A percentile compares a stretch with the other conserved stretches of the same genome.
phyloP scores from a whole-genome alignment of 208 protist species.

The Acanthamoeba royreba region DNA sequence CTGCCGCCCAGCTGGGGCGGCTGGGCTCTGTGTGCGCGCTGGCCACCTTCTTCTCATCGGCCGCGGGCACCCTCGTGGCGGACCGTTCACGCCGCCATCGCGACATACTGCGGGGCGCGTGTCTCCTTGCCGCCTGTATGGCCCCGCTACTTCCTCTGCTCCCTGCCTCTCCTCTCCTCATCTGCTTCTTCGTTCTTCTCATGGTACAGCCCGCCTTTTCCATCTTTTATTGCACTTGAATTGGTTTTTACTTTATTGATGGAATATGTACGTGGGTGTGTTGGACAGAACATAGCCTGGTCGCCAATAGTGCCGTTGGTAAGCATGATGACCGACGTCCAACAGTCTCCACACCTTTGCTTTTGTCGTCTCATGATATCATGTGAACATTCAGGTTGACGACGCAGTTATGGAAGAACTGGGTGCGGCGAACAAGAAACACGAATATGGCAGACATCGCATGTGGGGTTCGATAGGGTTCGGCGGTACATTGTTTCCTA shows the following conservation, averaged over 20 bases:
- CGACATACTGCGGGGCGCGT: neutral
- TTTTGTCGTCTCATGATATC: neutral
- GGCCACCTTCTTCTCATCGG: neutral
- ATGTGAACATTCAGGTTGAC: no score
- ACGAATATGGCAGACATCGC: neutral
- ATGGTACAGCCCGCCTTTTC: neutral
- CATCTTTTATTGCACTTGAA: no score
- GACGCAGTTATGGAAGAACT: neutral
- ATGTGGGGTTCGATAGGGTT: slow-evolving; percentile 7
- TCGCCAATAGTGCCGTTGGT: neutral
- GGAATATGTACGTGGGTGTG: no score
- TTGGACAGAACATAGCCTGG: neutral
- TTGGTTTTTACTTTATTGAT: no score
- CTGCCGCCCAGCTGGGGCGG: neutral
- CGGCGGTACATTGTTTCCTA: neutral
- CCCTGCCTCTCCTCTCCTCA: neutral
- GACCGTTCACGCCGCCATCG: neutral
- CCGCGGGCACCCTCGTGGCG: neutral
- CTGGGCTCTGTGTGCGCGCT: neutral
- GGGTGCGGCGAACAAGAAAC: neutral
- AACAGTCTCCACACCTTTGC: neutral
- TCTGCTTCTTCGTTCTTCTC: neutral
- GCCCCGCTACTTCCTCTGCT: neutral
- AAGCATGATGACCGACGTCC: neutral
- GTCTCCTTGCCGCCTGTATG: neutral